Evolutionary conservation across 2,329 filamentous ascomycete genomes (phyloP).

Genomic region (Neonectria neomacrospora): DNA sequence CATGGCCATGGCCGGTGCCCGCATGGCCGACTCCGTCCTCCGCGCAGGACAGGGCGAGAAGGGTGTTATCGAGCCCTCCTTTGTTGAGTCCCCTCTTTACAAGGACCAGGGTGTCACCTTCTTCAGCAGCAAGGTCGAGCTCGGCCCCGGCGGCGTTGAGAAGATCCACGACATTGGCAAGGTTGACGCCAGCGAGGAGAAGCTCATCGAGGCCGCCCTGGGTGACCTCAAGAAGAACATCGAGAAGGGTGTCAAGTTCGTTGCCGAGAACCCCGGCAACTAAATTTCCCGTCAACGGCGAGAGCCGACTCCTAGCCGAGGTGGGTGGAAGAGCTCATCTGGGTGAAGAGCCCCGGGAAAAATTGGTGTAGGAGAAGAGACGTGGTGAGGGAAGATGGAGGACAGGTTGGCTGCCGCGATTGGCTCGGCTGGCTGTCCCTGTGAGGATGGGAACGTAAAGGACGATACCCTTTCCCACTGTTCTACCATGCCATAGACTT

Average conservation of each 20-base stretch:
- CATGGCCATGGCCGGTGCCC: constrained; percentile 95
- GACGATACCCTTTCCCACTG: constrained; percentile 40
- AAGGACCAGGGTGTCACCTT: constrained; percentile 98
- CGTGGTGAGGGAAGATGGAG: constrained; percentile 25
- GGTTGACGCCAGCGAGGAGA: constrained; percentile 86
- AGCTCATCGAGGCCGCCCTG: constrained; percentile 87
- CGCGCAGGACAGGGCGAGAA: constrained; percentile 93
- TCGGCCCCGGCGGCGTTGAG: constrained; percentile 95
- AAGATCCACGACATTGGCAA: constrained; percentile 90
- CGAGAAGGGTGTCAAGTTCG: constrained; percentile 81
- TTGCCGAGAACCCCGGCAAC: constrained; percentile 68
- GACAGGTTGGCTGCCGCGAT: constrained; percentile 18
- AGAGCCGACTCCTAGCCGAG: background rate
- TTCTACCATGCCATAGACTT: constrained; percentile 50
- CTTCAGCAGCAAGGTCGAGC: constrained; percentile 95
- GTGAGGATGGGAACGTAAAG: constrained; percentile 28
- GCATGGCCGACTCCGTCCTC: constrained; percentile 89
- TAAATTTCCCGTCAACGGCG: constrained; percentile 51
- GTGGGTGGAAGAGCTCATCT: constrained; percentile 15
- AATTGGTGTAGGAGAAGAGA: constrained; percentile 21
- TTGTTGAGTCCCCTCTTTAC: constrained; percentile 96
- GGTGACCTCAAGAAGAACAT: constrained; percentile 94
- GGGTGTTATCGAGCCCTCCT: constrained; percentile 94
- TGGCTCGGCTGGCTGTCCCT: constrained; percentile 20
- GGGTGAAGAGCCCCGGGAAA: constrained; percentile 6